Evolutionary conservation across 2,329 filamentous ascomycete genomes (phyloP).

Genomic region (Balansia obtecta): DNA sequence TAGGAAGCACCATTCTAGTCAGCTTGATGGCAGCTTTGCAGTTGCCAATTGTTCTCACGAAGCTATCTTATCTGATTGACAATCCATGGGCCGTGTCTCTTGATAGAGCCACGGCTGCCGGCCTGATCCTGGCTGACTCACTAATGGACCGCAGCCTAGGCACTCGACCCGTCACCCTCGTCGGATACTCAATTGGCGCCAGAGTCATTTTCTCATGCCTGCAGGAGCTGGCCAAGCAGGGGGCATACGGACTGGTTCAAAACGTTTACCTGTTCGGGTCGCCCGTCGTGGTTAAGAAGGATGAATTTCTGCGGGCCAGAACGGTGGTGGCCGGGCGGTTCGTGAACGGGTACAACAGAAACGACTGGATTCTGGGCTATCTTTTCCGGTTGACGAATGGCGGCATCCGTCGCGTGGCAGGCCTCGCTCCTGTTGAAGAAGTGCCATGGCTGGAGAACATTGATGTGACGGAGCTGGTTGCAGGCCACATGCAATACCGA

Average conservation of each 20-base stretch:
- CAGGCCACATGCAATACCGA: conserved; percentile 95
- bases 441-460: conserved; percentile 81
- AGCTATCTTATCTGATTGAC: conserved; percentile 91
- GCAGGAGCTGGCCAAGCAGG: conserved; percentile 71
- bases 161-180: conserved; percentile 79
- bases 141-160: conserved; percentile 85
- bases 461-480: conserved; percentile 73
- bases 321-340: conserved; percentile 87
- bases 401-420: conserved; percentile 79
- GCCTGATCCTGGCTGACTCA: conserved; percentile 87
- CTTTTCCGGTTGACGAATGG: conserved; percentile 90
- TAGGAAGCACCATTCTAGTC: conserved; percentile 80
- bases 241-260: conserved; percentile 77
- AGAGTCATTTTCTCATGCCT: conserved; percentile 88
- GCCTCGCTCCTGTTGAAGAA: conserved; percentile 62
- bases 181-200: conserved; percentile 87
- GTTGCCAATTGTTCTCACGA: conserved; percentile 83
- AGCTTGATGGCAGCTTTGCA: conserved; percentile 87
- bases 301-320: conserved; percentile 72
- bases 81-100: conserved; percentile 98
- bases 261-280: conserved; percentile 94
- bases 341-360: conserved; percentile 85
- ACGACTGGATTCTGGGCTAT: conserved; percentile 96
- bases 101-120: conserved; percentile 76
- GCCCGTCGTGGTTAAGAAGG: conserved; percentile 79